Evolutionary conservation across 805 yeast genomes (phyloP), one percentile per base, ranked within the genome.

Genomic region (Metschnikowia arizonensis): DNA sequence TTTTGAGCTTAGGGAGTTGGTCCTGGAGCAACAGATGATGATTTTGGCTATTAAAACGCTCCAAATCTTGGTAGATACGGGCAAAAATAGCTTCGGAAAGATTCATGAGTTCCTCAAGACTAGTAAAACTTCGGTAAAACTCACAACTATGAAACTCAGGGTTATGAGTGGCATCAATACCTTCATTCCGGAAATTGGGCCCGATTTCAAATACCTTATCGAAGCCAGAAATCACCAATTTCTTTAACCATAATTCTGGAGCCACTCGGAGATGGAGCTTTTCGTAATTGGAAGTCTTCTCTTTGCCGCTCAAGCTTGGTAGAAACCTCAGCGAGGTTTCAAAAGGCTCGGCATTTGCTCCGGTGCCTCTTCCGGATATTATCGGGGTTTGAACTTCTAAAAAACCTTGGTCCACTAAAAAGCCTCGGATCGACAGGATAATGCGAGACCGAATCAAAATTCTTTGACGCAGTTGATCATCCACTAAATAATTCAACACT

Each of bases 331-430:
- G 62, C 1, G 21, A 26, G 1, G 97, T 88, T 1, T 57, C 58
- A 55, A 93, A 93, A 0, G 98, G 96, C n/a, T 77, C 76, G 0
- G 99, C 98, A 55, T 82, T 81, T 4, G 99, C 99, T 2, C 99
- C 99, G 14, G 88, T 86, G 0, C 89, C 79, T 28, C 71, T 67
- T 1, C 82, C 81, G 0, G 88, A 78, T 10, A 93, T 63, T 1
- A 89, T 77, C 0, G 99, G 99, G 0, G 99, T 93, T 42, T 83
- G 85, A 0, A 93, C 95, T 61, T 89, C 97, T 2, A 86, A 50
- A 53, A 89, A 93, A 1, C 70, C 79, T 18, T 68, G 64, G 0
- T 58, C 54, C 33, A 73, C 70, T 17, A 91, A 72, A 54, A 78
- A 89, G 1, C 58, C 50, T 18, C 97, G 66, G 3, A 91, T 68